Percentiles rank a stretch among this genome's conserved stretches.
Conservation (phyloP, 2,329 filamentous ascomycete species). For the Colletotrichum cuscutae region DNA sequence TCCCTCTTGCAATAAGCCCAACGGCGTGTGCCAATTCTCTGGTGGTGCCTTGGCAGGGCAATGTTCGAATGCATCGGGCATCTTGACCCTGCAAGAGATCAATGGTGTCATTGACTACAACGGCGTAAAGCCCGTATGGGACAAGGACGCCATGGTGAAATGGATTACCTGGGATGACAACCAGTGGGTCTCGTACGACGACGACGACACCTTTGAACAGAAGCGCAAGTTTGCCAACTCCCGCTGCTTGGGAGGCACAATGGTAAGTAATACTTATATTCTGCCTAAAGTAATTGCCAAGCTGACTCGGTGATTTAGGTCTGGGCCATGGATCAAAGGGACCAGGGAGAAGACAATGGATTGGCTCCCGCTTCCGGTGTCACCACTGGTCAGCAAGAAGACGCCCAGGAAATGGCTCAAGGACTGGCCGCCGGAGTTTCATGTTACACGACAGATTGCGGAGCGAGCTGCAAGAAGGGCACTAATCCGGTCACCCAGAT, state of each 20-base stretch:
- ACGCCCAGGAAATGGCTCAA: conserved; percentile 14
- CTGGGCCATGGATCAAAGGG: neutral
- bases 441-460: conserved; percentile 42
- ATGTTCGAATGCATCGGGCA: conserved; percentile 36
- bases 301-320: neutral
- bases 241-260: conserved; percentile 6
- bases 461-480: conserved; percentile 39
- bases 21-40: conserved; percentile 36
- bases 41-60: conserved; percentile 32
- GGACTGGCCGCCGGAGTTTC: neutral
- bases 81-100: conserved; percentile 41
- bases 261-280: neutral
- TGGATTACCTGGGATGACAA: conserved; percentile 18
- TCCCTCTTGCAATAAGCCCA: conserved; percentile 32
- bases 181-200: conserved; percentile 45
- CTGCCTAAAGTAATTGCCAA: neutral
- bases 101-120: conserved; percentile 35
- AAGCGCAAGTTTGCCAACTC: conserved; percentile 18
- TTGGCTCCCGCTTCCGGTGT: conserved; percentile 8
- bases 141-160: conserved; percentile 36
- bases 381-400: conserved; percentile 18
- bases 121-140: neutral
- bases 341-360: neutral
- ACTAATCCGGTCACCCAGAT: conserved; percentile 41
- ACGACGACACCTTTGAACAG: conserved; percentile 32